phyloP scores from a whole-genome alignment of 2,329 filamentous ascomycete species.

The Cladorrhinum sp. region DNA sequence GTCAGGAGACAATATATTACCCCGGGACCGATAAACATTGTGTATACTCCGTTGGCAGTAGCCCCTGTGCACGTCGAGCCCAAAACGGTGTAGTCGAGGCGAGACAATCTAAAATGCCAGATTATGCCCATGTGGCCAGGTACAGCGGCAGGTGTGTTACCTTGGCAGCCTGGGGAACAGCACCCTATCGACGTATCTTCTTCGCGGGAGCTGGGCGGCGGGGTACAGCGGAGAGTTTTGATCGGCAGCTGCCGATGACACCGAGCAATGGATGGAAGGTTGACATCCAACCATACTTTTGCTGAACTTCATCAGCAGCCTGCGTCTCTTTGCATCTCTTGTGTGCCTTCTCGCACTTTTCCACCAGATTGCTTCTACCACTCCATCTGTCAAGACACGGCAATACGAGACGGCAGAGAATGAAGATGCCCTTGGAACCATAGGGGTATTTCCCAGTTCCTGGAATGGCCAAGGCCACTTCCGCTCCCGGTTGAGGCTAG shows the following conservation, averaged over 20 bases:
- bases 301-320: not conserved
- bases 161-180: conserved; percentile 9
- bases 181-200: conserved; percentile 13
- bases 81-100: conserved; percentile 10
- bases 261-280: conserved; percentile 5
- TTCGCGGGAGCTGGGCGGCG: conserved; percentile 11
- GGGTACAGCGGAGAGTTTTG: conserved; percentile 27
- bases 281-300: conserved; percentile 5
- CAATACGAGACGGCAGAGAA: conserved; percentile 17
- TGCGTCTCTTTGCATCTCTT: not conserved
- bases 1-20: conserved; percentile 24
- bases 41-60: conserved; percentile 11
- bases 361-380: not conserved
- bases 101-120: conserved; percentile 24
- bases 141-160: conserved; percentile 14
- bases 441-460: conserved; percentile 14
- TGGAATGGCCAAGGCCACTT: conserved; percentile 17
- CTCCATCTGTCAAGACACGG: conserved; percentile 1
- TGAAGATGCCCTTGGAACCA: not conserved
- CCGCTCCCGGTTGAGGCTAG: conserved; percentile 20
- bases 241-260: conserved; percentile 28
- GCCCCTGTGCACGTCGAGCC: conserved; percentile 12
- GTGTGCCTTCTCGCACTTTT: not conserved
- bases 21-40: conserved; percentile 22
- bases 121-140: conserved; percentile 23